Conservation (phyloP, 768 basidiomycete genomes). For the Podaxis pistillaris region DNA sequence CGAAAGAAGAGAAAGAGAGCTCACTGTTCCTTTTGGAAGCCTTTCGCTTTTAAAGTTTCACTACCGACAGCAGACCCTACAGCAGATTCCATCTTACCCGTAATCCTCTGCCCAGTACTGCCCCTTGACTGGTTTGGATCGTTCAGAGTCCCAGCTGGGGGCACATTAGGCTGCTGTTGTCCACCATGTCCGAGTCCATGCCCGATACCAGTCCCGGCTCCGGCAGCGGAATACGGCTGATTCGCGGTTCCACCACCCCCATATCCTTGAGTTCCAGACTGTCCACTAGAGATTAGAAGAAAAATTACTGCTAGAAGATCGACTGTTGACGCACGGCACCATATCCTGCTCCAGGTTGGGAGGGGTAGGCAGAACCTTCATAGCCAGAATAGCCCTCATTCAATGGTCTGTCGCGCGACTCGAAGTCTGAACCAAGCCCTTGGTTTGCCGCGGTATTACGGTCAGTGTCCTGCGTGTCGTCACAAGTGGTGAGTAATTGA, state of each 20-base stretch:
- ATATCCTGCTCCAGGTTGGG: neutral
- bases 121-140: slow-evolving; percentile 19
- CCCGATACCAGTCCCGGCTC: neutral
- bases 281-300: neutral
- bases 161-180: slow-evolving; percentile 11
- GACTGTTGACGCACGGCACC: neutral
- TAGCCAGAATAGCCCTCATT: neutral
- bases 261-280: too few relatives aligned
- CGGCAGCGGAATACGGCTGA: neutral
- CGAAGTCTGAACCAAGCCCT: too few relatives aligned
- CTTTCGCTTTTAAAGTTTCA: slow-evolving; percentile 45
- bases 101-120: slow-evolving; percentile 32
- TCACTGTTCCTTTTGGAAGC: slow-evolving; percentile 48
- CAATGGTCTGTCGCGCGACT: neutral
- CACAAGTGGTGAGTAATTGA: too few relatives aligned
- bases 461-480: too few relatives aligned
- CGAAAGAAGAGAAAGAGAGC: slow-evolving; percentile 14
- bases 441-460: too few relatives aligned
- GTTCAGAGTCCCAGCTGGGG: slow-evolving; percentile 22
- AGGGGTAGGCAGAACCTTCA: neutral
- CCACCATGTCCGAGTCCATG: neutral
- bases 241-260: too few relatives aligned
- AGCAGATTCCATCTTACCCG: slow-evolving; percentile 49
- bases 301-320: neutral
- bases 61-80: slow-evolving; percentile 45